Base-by-base conservation (phyloP, 805 yeast genomes). In the Allodekkera sacchari region DNA sequence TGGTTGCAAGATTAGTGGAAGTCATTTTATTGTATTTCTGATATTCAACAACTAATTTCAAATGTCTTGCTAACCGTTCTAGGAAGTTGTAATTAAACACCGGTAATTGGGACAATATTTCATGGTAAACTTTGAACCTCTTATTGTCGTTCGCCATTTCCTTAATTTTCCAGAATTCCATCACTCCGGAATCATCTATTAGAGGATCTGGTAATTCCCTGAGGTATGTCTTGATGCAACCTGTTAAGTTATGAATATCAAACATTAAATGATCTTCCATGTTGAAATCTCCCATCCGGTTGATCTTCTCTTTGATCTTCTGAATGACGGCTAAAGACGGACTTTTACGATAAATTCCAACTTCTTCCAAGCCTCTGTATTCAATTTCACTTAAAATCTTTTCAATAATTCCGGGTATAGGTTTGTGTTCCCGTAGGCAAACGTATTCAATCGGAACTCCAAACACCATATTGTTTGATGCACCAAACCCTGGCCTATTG, bases 131-230 rank as follows among this genome's bases (percentile, higher is more conserved):
- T 6, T 24, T 35, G 22, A 55, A 48, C 28, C 60, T 41, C 15
- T 38, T 18, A 2, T 45, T 51, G 1, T 50, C 38, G 19, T 44
- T 41, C 1, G 50, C 31, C 8, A 39, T 20, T 12, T 46, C 45
- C 32, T 48, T 50, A 6, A 67, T 53, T 3, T 43, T 43, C 22
- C 68, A 68, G 46, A 84, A 76, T 14, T 64, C 63, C 6, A 72
- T 74, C 16, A 87, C 69, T n/a, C 74, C 67, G 18, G 68, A 72
- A 37, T 71, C 76, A 0, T 89, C 74, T 27, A 88, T 68, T 22
- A 85, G 57, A 3, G 94, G 83, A 45, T 85, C 94, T 0, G 96
- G 95, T 22, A 88, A 60, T 44, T 85, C 96, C 45, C 96, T 68
- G 44, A 88, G 59, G 48, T 72, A 88, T 40, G 81, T 68, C 52